phyloP scores from a whole-genome alignment of 192 early-diverging fungal genomes.

The Rhizophagus prolifer region DNA sequence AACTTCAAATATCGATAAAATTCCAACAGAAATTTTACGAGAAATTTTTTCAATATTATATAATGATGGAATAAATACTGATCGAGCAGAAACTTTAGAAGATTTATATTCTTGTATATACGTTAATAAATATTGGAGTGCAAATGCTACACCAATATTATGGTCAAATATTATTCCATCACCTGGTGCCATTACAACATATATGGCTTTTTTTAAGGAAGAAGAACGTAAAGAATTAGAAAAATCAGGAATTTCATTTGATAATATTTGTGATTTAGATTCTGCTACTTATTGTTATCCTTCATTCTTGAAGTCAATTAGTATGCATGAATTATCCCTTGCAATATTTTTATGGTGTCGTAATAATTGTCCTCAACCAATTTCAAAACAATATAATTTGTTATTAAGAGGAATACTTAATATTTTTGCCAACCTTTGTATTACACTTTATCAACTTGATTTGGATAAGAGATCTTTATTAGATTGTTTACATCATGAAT shows the following conservation, averaged over 20 bases:
- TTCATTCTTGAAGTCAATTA: background rate
- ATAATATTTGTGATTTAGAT: background rate
- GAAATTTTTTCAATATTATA: conserved; percentile 5
- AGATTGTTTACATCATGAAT: conserved; percentile 11
- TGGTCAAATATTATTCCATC: conserved; percentile 13
- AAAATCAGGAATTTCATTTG: background rate
- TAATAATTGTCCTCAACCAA: conserved; percentile 13
- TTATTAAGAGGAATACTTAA: conserved; percentile 1
- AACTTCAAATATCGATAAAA: background rate
- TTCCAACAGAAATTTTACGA: conserved; percentile 16
- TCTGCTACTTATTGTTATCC: conserved; percentile 6
- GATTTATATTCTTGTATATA: conserved; percentile 1
- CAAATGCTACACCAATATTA: background rate
- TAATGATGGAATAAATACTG: background rate
- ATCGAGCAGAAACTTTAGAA: conserved; percentile 5
- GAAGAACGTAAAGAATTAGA: conserved; percentile 2
- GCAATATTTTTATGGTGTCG: conserved; percentile 14
- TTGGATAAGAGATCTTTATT: background rate
- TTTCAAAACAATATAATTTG: conserved; percentile 2
- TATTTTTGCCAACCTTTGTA: conserved; percentile 1
- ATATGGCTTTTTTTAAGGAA: background rate
- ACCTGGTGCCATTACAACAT: background rate
- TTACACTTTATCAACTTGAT: background rate
- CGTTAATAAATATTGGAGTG: conserved; percentile 1
- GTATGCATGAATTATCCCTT: background rate